Conservation (phyloP, 495 filamentous ascomycete species). For the Penicillium herquei region DNA sequence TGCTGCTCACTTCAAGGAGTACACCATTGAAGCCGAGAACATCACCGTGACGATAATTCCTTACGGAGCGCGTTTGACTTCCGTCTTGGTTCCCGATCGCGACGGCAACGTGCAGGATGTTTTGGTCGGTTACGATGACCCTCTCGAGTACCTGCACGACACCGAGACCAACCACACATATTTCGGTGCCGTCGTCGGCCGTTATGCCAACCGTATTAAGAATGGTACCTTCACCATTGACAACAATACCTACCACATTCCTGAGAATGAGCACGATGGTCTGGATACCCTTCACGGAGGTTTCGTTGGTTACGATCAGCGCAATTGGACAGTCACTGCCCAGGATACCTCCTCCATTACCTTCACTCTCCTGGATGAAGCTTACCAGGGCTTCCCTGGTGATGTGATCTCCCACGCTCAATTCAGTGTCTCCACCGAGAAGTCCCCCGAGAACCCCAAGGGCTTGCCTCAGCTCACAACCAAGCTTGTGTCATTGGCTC, state of each 20-base stretch:
- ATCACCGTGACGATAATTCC: conserved; percentile 74
- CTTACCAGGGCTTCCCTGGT: conserved; percentile 74
- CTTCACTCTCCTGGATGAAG: conserved; percentile 75
- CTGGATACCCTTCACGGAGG: conserved; percentile 78
- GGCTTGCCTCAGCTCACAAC: conserved; percentile 47
- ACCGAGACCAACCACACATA: conserved; percentile 65
- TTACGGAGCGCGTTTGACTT: conserved; percentile 75
- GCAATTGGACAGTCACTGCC: conserved; percentile 75
- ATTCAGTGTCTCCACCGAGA: conserved; percentile 55
- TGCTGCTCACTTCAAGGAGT: conserved; percentile 53
- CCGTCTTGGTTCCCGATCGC: conserved; percentile 71
- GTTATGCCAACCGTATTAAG: conserved; percentile 86
- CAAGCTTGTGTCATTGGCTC: conserved; percentile 60
- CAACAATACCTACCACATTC: conserved; percentile 59
- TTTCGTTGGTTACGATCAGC: conserved; percentile 74
- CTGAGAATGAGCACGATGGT: conserved; percentile 70
- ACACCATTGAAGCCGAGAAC: conserved; percentile 68
- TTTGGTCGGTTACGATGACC: conserved; percentile 77
- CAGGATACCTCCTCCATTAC: conserved; percentile 68
- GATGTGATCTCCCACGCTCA: conserved; percentile 76
- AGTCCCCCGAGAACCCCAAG: conserved; percentile 36
- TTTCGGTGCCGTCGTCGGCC: conserved; percentile 74
- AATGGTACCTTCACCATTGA: conserved; percentile 78
- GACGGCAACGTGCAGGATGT: conserved; percentile 64
- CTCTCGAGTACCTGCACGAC: conserved; percentile 66